Conservation (phyloP, 1,139 yeast species). For the Kodamaea derodonti region DNA sequence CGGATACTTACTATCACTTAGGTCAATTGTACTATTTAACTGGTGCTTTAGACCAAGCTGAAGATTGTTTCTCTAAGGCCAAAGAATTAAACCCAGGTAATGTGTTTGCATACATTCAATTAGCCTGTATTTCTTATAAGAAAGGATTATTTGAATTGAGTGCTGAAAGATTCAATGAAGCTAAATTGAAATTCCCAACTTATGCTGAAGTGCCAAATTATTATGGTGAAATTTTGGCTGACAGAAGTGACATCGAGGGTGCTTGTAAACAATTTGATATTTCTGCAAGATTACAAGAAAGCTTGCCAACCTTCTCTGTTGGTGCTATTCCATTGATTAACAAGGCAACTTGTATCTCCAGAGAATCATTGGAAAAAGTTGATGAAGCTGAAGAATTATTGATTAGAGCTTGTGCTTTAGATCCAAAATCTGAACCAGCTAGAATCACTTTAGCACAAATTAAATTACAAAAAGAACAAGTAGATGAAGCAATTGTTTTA, state of each 20-base stretch:
- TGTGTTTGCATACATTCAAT: conserved; percentile 83
- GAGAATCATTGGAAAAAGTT: conserved; percentile 52
- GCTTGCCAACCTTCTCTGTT: conserved; percentile 55
- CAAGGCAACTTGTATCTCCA: conserved; percentile 74
- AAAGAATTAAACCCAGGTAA: conserved; percentile 70
- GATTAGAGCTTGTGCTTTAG: conserved; percentile 73
- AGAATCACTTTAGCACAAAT: conserved; percentile 88
- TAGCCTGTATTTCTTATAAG: conserved; percentile 90
- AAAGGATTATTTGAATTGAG: conserved; percentile 61
- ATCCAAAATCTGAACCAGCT: conserved; percentile 87
- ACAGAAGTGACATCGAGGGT: conserved; percentile 64
- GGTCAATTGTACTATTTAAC: conserved; percentile 89
- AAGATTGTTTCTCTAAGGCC: conserved; percentile 71
- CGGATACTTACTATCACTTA: conserved; percentile 89
- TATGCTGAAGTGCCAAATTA: conserved; percentile 92
- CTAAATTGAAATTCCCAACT: conserved; percentile 76
- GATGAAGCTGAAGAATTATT: conserved; percentile 66
- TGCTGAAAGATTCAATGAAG: conserved; percentile 65
- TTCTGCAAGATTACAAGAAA: conserved; percentile 79
- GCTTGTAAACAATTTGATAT: conserved; percentile 85
- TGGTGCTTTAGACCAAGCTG: conserved; percentile 71
- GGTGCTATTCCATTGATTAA: conserved; percentile 90
- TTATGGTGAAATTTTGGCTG: conserved; percentile 90
- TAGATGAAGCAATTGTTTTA: conserved; percentile 74
- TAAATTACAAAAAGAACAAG: conserved; percentile 76